Evolutionary conservation across 2,329 filamentous ascomycete genomes (phyloP), one percentile per base, ranked within the genome.

Genomic region (Coleophoma crateriformis): DNA sequence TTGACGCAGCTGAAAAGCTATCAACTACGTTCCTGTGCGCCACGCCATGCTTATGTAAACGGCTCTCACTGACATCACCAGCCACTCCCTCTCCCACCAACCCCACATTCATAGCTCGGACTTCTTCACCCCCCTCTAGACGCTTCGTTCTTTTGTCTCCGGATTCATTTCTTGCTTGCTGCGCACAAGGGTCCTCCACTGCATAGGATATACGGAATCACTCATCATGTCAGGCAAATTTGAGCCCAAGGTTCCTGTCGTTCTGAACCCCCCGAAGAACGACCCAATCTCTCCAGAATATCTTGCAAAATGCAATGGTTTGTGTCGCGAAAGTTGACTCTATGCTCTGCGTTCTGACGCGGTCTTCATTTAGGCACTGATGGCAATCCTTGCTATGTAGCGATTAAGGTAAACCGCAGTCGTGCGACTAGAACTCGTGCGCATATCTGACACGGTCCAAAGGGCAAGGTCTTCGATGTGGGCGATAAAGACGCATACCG

Each of bases 401-500:
- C 82, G 42, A 87, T 87, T 68, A 87, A 87, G 74, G 82, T 81
- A 70, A 38, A 58, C 22, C 19, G 14, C 34, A 27, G 6, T 10
- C 6, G 27, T 38, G 12, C 14, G 7, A 17, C 32, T 32, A 22
- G 8, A 33, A 19, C 20, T n/a, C 33, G 39, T 33, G 32, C 37
- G 33, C 12, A 49, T 27, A 45, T 7, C n/a, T 49, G 15, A 38
- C 49, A 54, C 38, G 40, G 48, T 15, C 47, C 39, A 48, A 51
- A 96, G 86, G 92, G 94, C 60, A 89, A 87, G 53, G 86, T 99
- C 47, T 99, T 96, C 64, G 92, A 99, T 64, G 94, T 99, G 53
- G 90, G 82, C 20, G 88, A 86, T 46, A 99, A 97, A 69, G 84
- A 87, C 57, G 84, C 88, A 14, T 99, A 99, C 67, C 82, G 84